Evolutionary conservation across 2,329 filamentous ascomycete genomes (phyloP), one percentile per base, ranked within the genome.

Genomic region (Lachnellula occidentalis): DNA sequence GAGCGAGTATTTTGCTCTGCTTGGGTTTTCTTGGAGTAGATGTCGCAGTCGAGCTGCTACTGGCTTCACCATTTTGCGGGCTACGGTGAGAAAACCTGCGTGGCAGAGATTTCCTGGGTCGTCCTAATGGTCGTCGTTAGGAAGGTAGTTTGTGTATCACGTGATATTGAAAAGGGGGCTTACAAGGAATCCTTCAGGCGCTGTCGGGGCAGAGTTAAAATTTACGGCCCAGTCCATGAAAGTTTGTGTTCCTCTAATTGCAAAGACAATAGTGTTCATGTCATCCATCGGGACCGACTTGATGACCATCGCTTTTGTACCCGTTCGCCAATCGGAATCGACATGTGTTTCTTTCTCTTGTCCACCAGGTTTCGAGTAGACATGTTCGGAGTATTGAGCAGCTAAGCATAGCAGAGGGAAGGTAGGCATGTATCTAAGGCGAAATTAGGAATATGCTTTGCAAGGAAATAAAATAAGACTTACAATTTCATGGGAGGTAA

Each of bases 171-270:
- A 12, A 17, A 31, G 9, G 11, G 27, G 5, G 58, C 72, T 66
- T 60, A 77, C 75, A 24, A 95, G 76, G 67, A 95, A 94, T 1
- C 80, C 81, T 0, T 66, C 68, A 0, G 90, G 88, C 1, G 82
- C 76, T 0, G 79, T 76, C 0, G 89, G 89, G 0, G 79, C 82
- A 1, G 81, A 81, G 48, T 88, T 82, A 51, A 94, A 78, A 68
- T 95, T 95, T 45, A 94, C 87, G 1, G 87, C 81, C 90, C 90
- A 95, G 71, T 95, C 90, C 74, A 88, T 83, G 62, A 94, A 88
- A 6, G 82, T 87, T 22, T 89, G 83, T 0, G 85, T 90, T 19
- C 90, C 90, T 19, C 90, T 82, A 58, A 95, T 88, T 14, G 90
- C 89, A 64, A 95, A 88, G 11, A 95, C 86, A 53, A 95, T 86